Percentiles rank a stretch among this genome's conserved stretches.
These are phyloP conservation scores for Boechera divaricarpa DNA, from an alignment of 345 rosid genomes.

Conservation along the genomic window DNA sequence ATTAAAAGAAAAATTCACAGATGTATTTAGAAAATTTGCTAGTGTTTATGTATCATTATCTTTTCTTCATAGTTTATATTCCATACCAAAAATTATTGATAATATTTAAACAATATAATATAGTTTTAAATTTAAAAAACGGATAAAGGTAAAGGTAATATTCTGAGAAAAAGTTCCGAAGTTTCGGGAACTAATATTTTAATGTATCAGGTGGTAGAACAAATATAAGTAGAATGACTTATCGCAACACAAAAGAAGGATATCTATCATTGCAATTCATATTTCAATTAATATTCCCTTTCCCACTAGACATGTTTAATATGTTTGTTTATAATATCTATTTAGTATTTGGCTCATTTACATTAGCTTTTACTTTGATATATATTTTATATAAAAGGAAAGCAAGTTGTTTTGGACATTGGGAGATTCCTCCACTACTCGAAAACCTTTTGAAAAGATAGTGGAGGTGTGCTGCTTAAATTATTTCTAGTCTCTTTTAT, in stretches of 20 bases:
- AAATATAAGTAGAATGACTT: conserved; percentile 44
- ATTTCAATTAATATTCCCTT: conserved; percentile 30
- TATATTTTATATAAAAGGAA: conserved; percentile 12
- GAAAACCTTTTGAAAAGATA: conserved; percentile 33
- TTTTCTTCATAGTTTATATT: neutral
- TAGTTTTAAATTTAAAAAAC: neutral
- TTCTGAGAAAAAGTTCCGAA: conserved; percentile 36
- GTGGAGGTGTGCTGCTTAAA: conserved; percentile 44
- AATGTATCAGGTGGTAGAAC: conserved; percentile 46
- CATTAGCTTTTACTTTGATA: conserved; percentile 28
- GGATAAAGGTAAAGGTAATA: conserved; percentile 16
- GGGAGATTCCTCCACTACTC: conserved; percentile 47
- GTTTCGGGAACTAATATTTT: conserved; percentile 43
- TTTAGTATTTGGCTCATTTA: conserved; percentile 40
- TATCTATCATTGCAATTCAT: conserved; percentile 28
- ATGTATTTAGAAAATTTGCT: neutral
- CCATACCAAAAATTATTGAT: neutral
- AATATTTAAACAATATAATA: neutral
- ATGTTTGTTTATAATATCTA: conserved; percentile 39
- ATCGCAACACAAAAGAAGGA: conserved; percentile 30
- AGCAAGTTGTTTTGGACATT: conserved; percentile 40
- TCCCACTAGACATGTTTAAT: conserved; percentile 41
- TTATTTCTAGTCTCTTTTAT: conserved; percentile 8
- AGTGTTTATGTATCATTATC: neutral
- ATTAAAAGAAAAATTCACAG: neutral